Conservation (phyloP, 768 basidiomycete species). For the Mycena sanguinolenta region DNA sequence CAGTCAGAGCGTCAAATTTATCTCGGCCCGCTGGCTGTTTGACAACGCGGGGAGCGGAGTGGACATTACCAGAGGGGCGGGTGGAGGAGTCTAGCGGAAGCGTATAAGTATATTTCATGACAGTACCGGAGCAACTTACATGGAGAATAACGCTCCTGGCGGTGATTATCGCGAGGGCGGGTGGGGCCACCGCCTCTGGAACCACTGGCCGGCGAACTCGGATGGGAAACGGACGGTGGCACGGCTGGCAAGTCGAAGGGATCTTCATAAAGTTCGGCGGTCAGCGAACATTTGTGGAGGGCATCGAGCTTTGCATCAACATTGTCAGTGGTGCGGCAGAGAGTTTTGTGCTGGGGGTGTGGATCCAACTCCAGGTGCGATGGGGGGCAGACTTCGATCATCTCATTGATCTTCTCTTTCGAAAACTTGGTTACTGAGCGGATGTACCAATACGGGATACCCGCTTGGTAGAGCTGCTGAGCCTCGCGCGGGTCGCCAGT, state of each 20-base stretch:
- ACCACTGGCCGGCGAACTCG: not conserved
- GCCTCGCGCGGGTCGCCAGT: slow-evolving; percentile 23
- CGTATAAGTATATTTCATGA: too few species aligned
- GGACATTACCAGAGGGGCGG: too few species aligned
- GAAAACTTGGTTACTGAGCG: not conserved
- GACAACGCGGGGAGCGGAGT: not conserved
- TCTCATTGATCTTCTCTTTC: not conserved
- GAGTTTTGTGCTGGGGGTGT: not conserved
- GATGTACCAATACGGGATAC: slow-evolving; percentile 41
- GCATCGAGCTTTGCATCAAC: not conserved
- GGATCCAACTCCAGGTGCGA: not conserved
- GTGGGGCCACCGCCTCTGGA: not conserved
- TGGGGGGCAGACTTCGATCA: not conserved
- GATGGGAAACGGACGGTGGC: not conserved
- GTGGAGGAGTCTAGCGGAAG: too few species aligned
- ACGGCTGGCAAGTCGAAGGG: not conserved
- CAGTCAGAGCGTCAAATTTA: not conserved
- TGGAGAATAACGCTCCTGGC: too few species aligned
- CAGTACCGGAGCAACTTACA: too few species aligned
- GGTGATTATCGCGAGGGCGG: not conserved
- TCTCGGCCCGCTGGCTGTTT: not conserved
- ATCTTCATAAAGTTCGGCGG: not conserved
- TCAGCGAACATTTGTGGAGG: not conserved
- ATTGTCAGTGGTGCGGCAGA: not conserved
- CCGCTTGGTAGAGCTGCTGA: slow-evolving; percentile 28